A percentile compares a stretch with the other conserved stretches of the same genome.
Conservation (phyloP, 768 basidiomycete species). For the Phanerodontia chrysosporium region DNA sequence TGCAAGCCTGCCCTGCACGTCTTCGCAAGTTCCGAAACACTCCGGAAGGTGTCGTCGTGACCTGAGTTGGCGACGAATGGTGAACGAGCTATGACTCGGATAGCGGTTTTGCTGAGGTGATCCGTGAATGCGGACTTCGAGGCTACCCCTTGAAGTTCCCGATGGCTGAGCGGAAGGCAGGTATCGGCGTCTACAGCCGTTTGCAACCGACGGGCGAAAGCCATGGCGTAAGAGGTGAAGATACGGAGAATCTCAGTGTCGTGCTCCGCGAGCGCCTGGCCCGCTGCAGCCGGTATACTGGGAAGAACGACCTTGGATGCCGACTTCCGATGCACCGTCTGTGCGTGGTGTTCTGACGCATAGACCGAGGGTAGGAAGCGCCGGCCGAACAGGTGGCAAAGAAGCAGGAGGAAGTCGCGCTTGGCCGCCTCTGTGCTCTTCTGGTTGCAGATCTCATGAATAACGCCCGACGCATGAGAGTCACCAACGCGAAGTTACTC, state of each 20-base stretch:
- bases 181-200: conserved; percentile 38
- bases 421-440: conserved; percentile 37
- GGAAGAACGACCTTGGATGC: conserved; percentile 58
- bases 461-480: conserved; percentile 52
- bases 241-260: conserved; percentile 45
- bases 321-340: conserved; percentile 35
- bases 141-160: conserved; percentile 3
- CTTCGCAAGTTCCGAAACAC: conserved; percentile 46
- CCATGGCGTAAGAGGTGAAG: conserved; percentile 52
- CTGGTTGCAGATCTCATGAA: conserved; percentile 54
- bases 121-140: conserved; percentile 26
- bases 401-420: conserved; percentile 45
- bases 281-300: conserved; percentile 37
- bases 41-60: conserved; percentile 50
- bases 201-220: conserved; percentile 40
- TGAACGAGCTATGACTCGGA: conserved; percentile 46
- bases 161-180: conserved; percentile 45
- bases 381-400: conserved; percentile 68
- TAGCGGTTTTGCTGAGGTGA: conserved; percentile 35
- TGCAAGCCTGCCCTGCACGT: conserved; percentile 51
- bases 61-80: conserved; percentile 67
- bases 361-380: conserved; percentile 46
- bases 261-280: conserved; percentile 40
- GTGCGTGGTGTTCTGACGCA: conserved; percentile 30
- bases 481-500: conserved; percentile 61